phyloP scores from a whole-genome alignment of 768 basidiomycete species.

The Dendrothele bispora region DNA sequence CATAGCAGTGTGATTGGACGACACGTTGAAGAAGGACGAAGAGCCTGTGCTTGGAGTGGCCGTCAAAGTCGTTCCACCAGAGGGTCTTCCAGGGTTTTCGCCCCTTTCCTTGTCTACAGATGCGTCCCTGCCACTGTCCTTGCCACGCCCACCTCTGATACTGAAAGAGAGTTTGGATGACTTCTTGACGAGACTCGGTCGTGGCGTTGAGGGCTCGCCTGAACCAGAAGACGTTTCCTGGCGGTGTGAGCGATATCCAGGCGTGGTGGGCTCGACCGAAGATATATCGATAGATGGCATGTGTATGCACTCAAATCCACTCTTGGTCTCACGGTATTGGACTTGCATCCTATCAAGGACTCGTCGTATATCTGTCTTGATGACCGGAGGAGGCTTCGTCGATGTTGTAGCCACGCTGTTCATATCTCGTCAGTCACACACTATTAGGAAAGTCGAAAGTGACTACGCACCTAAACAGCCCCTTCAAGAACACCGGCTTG shows the following conservation, averaged over 20 bases:
- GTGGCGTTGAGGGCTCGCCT: slow-evolving; percentile 48
- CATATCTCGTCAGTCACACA: slow-evolving; percentile 4
- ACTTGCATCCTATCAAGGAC: slow-evolving; percentile 96
- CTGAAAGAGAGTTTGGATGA: slow-evolving; percentile 79
- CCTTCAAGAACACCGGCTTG: slow-evolving; percentile 95
- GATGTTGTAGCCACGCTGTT: slow-evolving; percentile 91
- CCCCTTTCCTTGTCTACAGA: slow-evolving; percentile 39
- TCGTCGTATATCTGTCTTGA: slow-evolving; percentile 81
- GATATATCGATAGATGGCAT: slow-evolving; percentile 90
- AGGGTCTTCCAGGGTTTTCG: slow-evolving; percentile 34
- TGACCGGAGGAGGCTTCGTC: slow-evolving; percentile 76
- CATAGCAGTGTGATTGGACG: slow-evolving; percentile 46
- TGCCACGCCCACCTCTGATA: slow-evolving; percentile 41
- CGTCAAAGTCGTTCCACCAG: slow-evolving; percentile 49
- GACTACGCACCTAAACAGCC: slow-evolving; percentile 78
- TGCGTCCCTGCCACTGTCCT: slow-evolving; percentile 29
- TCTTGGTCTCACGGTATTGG: slow-evolving; percentile 86
- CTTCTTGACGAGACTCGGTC: slow-evolving; percentile 66
- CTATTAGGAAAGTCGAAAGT: slow-evolving; percentile 1
- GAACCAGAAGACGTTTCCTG: slow-evolving; percentile 49
- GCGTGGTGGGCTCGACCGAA: slow-evolving; percentile 48
- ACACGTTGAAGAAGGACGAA: slow-evolving; percentile 85
- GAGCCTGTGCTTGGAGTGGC: slow-evolving; percentile 76
- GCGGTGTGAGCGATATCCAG: slow-evolving; percentile 25
- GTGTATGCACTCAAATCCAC: slow-evolving; percentile 96